Evolutionary conservation across 1,139 yeast genomes (phyloP), one percentile per base, ranked within the genome.

Genomic region (Pichia sp.): DNA sequence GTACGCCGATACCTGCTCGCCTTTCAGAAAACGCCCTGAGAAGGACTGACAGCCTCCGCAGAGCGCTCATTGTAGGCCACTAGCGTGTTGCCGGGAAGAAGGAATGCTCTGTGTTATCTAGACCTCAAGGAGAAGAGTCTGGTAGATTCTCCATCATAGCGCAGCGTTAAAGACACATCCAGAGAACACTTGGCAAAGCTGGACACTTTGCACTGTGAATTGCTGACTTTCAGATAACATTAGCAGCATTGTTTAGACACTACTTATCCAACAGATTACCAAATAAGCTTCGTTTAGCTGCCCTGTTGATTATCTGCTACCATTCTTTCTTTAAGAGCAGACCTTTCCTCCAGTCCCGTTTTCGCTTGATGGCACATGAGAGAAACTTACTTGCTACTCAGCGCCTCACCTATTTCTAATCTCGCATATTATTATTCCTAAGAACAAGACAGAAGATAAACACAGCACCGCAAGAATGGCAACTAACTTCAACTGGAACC

Each of bases 401-500:
- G n/a, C 8, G 5, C 5, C 44, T 16, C 26, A 6, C 19, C 26
- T 41, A 41, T 41, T 4, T 13, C 30, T 15, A 7, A 19, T 43
- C 5, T n/a, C 19, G 29, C n/a, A 19, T 19, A 19, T 5, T 43
- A 15, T 8, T 26, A 4, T 26, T 26, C 29, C 7, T 15, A 23
- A 10, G n/a, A 43, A 30, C n/a, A 31, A 29, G 5, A 44, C 16
- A 11, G 10, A 23, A 36, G 23, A 23, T 13, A 34, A 8, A 15
- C 8, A 34, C 38, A 34, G 8, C n/a, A 34, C 38, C 5, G 38
- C 38, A 13, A 51, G 2, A 23, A 57, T 57, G 59, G 36, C 60
- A 2, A 43, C 57, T 1, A 54, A 57, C 42, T 75, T 74, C 55
- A 77, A 76, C 57, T 76, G 80, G 79, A 66, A 75, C 47, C 71